Conservation (phyloP, 257 asterid genomes). For the Thymus mandschuricus region DNA sequence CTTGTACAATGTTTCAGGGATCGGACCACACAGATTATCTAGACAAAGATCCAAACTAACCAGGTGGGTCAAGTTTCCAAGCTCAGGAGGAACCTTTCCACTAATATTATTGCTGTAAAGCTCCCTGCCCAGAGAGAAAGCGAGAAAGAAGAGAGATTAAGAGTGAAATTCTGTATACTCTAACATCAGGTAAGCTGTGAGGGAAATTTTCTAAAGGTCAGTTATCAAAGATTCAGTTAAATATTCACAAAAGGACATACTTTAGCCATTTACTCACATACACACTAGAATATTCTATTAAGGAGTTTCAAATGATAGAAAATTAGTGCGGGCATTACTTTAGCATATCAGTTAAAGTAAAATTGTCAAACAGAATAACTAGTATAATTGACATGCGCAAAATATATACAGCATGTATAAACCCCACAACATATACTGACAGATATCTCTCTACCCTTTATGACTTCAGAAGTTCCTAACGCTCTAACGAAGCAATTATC, state of each 20-base stretch:
- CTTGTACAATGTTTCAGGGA: no score
- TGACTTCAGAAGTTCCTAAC: no score
- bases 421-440: no score
- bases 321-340: no score
- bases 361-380: not conserved
- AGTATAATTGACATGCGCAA: not conserved
- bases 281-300: no score
- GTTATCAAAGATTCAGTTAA: not conserved
- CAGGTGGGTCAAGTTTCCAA: slow-evolving; percentile 89
- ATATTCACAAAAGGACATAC: no score
- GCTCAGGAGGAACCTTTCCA: slow-evolving; percentile 82
- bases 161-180: not conserved
- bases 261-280: not conserved
- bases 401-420: no score
- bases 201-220: not conserved
- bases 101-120: slow-evolving; percentile 87
- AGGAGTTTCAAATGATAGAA: no score
- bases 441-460: no score
- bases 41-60: slow-evolving; percentile 98
- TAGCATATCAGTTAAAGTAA: not conserved
- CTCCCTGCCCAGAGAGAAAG: slow-evolving; percentile 60
- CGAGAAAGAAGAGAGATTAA: no score
- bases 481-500: not conserved
- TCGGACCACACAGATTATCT: slow-evolving; percentile 69
- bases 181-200: not conserved